Conservation (phyloP, 2,329 filamentous ascomycete species). For the Clarireedia homoeocarpa region DNA sequence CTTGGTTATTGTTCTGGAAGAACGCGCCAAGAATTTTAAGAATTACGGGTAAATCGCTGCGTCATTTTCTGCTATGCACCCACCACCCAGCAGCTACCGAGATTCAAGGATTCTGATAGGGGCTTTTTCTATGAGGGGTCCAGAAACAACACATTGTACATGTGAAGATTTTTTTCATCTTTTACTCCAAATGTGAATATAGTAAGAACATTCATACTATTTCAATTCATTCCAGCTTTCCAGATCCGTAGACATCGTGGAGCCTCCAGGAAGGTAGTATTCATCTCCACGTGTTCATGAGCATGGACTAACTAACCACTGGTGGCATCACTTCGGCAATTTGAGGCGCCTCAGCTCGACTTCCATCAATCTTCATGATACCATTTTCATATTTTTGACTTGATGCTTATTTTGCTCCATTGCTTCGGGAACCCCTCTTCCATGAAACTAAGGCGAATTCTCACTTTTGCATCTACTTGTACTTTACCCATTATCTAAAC, state of each 20-base stretch:
- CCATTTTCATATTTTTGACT: constrained; percentile 10
- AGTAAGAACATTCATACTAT: no score
- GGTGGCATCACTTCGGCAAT: background rate
- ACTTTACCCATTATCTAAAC: constrained; percentile 25
- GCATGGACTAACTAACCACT: background rate
- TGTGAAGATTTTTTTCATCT: background rate
- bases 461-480: constrained; percentile 11
- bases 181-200: background rate
- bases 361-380: background rate
- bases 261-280: no score
- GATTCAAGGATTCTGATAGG: constrained; percentile 7
- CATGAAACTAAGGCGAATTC: constrained; percentile 7
- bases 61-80: constrained; percentile 3
- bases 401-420: background rate
- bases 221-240: no score
- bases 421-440: constrained; percentile 6
- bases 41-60: constrained; percentile 1
- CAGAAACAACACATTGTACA: constrained; percentile 1
- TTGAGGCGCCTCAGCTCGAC: no score
- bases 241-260: no score
- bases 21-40: constrained; percentile 12
- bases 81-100: background rate
- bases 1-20: constrained; percentile 5
- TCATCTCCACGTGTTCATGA: background rate
- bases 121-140: background rate